Conservation (phyloP, 2,329 filamentous ascomycete species). For the Gnomoniopsis sp. region DNA sequence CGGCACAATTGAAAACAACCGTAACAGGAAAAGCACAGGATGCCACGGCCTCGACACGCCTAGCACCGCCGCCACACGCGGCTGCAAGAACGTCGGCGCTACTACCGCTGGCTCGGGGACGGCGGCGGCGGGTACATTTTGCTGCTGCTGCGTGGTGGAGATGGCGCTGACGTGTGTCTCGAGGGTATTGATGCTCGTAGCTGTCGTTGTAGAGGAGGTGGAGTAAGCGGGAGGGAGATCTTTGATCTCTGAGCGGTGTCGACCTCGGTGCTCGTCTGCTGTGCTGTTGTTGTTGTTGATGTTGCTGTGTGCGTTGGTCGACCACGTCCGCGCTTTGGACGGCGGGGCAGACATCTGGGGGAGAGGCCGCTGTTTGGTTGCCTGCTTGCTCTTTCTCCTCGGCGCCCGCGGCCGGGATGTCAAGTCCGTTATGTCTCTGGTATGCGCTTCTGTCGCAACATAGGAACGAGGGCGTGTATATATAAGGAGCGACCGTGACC, state of each 20-base stretch:
- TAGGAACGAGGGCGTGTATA: not conserved
- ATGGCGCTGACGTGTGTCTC: conserved; percentile 4
- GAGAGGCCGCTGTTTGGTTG: not conserved
- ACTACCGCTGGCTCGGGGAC: conserved; percentile 18
- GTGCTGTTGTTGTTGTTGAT: not conserved
- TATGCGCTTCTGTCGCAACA: not conserved
- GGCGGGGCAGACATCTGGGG: conserved; percentile 13
- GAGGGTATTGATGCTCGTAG: not conserved
- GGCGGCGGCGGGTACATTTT: not conserved
- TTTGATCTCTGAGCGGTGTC: not conserved
- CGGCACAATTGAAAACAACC: conserved; percentile 68
- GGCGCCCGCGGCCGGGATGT: not conserved
- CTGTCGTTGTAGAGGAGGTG: not conserved
- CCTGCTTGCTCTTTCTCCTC: not conserved
- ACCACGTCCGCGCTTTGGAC: conserved; percentile 16
- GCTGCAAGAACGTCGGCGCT: conserved; percentile 57
- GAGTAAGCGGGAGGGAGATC: not conserved
- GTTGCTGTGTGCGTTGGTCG: conserved; percentile 13
- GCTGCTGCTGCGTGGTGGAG: not conserved
- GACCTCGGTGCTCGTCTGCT: not conserved
- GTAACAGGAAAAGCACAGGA: conserved; percentile 66
- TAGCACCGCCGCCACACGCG: conserved; percentile 73
- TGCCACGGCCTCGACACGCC: conserved; percentile 73
- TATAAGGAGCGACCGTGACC: not conserved
- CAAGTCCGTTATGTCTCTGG: not conserved